Base-by-base conservation (phyloP, 1,139 yeast species). In the Pichia sp. region DNA sequence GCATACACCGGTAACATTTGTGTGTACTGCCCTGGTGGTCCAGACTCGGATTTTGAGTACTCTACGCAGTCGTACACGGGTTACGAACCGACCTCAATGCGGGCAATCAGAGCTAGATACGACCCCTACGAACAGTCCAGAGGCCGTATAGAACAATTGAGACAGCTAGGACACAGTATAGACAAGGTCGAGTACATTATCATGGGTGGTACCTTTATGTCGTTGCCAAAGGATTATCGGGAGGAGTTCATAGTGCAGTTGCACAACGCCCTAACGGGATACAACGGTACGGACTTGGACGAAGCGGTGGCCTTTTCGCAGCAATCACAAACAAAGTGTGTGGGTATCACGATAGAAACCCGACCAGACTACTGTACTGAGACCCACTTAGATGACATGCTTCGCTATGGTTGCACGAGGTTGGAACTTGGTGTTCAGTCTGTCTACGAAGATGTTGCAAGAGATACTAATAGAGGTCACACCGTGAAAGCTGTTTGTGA, bases 151-250 rank as follows among this genome's bases (percentile, higher is more conserved):
- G 99, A 93, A 67, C 99, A 93, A 74, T 78, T 93, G 61, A 81
- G 97, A 63, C 97, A 87, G 70, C 77, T 93, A 61, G 99, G 99
- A 16, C 99, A 93, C 68, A 86, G 96, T 2, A 93, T 93, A 53
- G 99, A 93, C 69, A 93, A 93, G 70, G 99, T 93, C 13, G 99
- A 93, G 70, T 93, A 93, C 69, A 93, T 93, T 61, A 86, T 93
- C 62, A 93, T 93, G 99, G 99, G 99, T 54, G 99, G 99, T 60
- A 93, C 99, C 0, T 93, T 93, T 69, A 93, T 93, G 99, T 87
- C 96, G 7, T 76, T 93, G 58, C 95, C 97, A 10, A 80, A 83
- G 49, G 93, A 87, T 53, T 93, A 93, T 71, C 77, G 99, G 57
- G 99, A 93, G 69, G 81, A 78, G 51, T 95, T 93, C 65, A 92